Percentiles rank a stretch among this genome's conserved stretches.
Conservation (phyloP, 208 protist genomes). For the Angomonas desouzai region DNA sequence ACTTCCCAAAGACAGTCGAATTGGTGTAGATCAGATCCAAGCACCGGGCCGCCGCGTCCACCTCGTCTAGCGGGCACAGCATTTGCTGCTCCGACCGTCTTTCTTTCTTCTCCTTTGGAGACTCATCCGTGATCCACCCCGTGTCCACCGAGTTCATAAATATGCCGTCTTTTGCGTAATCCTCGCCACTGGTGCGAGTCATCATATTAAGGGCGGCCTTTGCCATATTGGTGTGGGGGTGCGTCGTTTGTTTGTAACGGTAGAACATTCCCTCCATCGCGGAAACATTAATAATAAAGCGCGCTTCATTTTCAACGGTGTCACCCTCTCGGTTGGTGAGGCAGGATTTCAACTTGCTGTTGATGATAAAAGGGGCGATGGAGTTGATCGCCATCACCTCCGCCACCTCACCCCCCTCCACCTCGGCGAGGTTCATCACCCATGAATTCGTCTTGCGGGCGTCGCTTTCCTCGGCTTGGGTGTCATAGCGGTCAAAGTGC, state of each 20-base stretch:
- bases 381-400: slow-evolving; percentile 97
- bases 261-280: slow-evolving; percentile 98
- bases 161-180: slow-evolving; percentile 91
- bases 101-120: slow-evolving; percentile 83
- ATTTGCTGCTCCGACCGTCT: slow-evolving; percentile 50
- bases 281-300: slow-evolving; percentile 97
- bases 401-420: slow-evolving; percentile 90
- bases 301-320: slow-evolving; percentile 46
- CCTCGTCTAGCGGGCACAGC: slow-evolving; percentile 91
- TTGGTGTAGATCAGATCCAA: slow-evolving; percentile 93
- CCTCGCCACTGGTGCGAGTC: slow-evolving; percentile 91
- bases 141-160: slow-evolving; percentile 98
- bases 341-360: slow-evolving; percentile 87
- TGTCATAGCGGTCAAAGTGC: slow-evolving; percentile 90
- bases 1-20: slow-evolving; percentile 70
- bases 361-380: slow-evolving; percentile 95
- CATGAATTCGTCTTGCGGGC: slow-evolving; percentile 87
- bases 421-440: slow-evolving; percentile 86
- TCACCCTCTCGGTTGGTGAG: slow-evolving; percentile 69
- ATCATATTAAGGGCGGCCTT: slow-evolving; percentile 99
- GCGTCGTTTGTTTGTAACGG: slow-evolving; percentile 89
- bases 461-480: slow-evolving; percentile 83
- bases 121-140: slow-evolving; percentile 97
- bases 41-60: slow-evolving; percentile 95
- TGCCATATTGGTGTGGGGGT: slow-evolving; percentile 98